These are phyloP conservation scores for Lojkania enalia DNA, from an alignment of 2,329 filamentous ascomycete genomes.

Conservation along the genomic window DNA sequence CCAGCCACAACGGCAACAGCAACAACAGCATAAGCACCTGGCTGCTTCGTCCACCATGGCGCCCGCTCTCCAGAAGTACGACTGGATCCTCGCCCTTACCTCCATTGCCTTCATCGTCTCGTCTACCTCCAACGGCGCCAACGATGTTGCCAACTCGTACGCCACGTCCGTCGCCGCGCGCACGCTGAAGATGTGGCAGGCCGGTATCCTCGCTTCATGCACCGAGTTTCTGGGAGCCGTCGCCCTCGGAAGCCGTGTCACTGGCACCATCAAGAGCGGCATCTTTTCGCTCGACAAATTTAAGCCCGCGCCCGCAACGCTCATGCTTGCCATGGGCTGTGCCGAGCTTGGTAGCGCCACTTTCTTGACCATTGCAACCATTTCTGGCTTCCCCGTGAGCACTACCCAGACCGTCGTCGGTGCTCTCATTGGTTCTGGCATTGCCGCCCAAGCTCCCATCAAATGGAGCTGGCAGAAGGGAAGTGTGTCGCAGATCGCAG, in stretches of 20 bases:
- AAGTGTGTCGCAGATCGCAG: conserved; percentile 42
- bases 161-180: conserved; percentile 54
- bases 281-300: conserved; percentile 58
- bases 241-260: conserved; percentile 57
- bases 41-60: too few relatives aligned
- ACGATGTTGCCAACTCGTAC: conserved; percentile 61
- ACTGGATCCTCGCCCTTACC: conserved; percentile 48
- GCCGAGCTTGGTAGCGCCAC: conserved; percentile 57
- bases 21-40: too few relatives aligned
- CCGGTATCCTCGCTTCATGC: conserved; percentile 52
- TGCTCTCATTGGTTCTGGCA: conserved; percentile 62
- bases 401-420: conserved; percentile 65
- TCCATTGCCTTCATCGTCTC: conserved; percentile 43
- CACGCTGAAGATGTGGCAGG: conserved; percentile 57
- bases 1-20: too few relatives aligned
- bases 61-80: conserved; percentile 31
- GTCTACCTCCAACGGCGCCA: conserved; percentile 47
- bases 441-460: conserved; percentile 46
- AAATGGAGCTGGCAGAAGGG: conserved; percentile 32
- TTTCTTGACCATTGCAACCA: conserved; percentile 62
- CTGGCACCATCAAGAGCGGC: conserved; percentile 64
- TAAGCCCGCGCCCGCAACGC: conserved; percentile 50
- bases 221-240: conserved; percentile 60
- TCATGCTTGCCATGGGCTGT: conserved; percentile 64
- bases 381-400: conserved; percentile 60